A percentile compares a stretch with the other conserved stretches of the same genome.
Evolutionary conservation across 257 asterid species (phyloP).

Genomic region (Solanum paucissectum): DNA sequence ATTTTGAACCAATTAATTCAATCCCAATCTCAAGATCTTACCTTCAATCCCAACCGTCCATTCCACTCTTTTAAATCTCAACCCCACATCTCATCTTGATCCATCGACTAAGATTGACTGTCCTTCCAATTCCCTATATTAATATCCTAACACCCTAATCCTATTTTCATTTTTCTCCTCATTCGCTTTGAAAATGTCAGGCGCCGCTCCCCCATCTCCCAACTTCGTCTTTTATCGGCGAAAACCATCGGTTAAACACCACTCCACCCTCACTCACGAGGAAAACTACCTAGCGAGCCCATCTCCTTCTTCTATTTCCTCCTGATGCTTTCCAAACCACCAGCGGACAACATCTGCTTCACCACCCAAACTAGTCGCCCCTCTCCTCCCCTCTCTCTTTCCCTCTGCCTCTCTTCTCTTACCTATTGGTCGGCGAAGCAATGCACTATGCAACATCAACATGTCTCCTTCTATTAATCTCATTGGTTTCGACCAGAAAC

Average conservation of each 20-base stretch:
- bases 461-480: neutral
- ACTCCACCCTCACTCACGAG: neutral
- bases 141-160: too few relatives aligned
- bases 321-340: neutral
- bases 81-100: too few relatives aligned
- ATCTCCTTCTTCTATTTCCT: too few relatives aligned
- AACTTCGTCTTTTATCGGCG: neutral
- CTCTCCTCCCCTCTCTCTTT: neutral
- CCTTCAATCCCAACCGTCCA: too few relatives aligned
- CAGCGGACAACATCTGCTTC: neutral
- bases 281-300: neutral
- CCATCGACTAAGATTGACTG: too few relatives aligned
- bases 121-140: too few relatives aligned
- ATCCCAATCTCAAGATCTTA: too few relatives aligned
- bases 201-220: neutral
- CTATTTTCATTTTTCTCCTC: too few relatives aligned
- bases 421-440: fast-evolving
- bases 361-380: neutral
- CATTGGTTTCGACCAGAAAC: neutral
- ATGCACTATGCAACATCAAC: neutral
- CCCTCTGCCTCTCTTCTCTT: neutral
- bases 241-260: neutral
- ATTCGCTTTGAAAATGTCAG: too few relatives aligned
- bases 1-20: too few relatives aligned
- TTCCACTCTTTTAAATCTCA: too few relatives aligned